These are phyloP conservation scores for Boletellus deceptivus DNA, from an alignment of 1,284 basidiomycete genomes.

Conservation along the genomic window DNA sequence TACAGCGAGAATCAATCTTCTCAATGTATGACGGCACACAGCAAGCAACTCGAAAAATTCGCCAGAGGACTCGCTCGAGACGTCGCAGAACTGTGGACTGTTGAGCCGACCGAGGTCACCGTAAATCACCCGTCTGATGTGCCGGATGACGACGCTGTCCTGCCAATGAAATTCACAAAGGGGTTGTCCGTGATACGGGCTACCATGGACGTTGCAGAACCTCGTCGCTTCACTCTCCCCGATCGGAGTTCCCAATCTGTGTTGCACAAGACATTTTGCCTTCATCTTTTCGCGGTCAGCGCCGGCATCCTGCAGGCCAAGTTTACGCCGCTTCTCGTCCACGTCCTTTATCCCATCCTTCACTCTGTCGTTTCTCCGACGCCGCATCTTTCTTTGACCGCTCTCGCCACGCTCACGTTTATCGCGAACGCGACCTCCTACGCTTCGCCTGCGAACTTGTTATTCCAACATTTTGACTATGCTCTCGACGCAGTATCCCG, in stretches of 20 bases:
- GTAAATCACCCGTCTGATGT: slow-evolving; percentile 9
- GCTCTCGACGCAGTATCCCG: slow-evolving; percentile 85
- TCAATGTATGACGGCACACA: slow-evolving; percentile 32
- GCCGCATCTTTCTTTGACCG: slow-evolving; percentile 66
- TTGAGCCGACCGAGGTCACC: slow-evolving; percentile 18
- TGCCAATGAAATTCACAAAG: slow-evolving; percentile 46
- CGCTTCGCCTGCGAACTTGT: slow-evolving; percentile 77
- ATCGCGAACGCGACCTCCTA: slow-evolving; percentile 75
- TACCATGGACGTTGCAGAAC: slow-evolving; percentile 41
- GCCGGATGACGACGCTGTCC: slow-evolving; percentile 28
- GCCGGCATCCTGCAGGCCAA: slow-evolving; percentile 64
- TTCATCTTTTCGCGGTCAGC: slow-evolving; percentile 72
- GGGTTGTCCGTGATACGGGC: slow-evolving; percentile 42
- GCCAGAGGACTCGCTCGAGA: slow-evolving; percentile 59
- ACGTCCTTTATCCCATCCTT: slow-evolving; percentile 80
- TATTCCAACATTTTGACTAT: slow-evolving; percentile 93
- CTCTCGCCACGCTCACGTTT: slow-evolving; percentile 64
- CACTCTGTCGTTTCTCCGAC: slow-evolving; percentile 75
- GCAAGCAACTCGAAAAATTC: slow-evolving; percentile 62
- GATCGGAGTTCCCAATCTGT: slow-evolving; percentile 40
- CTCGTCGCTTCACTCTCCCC: slow-evolving; percentile 38
- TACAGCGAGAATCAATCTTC: slow-evolving; percentile 22
- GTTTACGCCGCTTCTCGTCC: slow-evolving; percentile 73
- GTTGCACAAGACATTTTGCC: slow-evolving; percentile 59
- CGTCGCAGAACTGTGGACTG: slow-evolving; percentile 73